These are phyloP conservation scores for Penicillium angulare DNA, from an alignment of 495 filamentous ascomycete species.

Conservation along the genomic window DNA sequence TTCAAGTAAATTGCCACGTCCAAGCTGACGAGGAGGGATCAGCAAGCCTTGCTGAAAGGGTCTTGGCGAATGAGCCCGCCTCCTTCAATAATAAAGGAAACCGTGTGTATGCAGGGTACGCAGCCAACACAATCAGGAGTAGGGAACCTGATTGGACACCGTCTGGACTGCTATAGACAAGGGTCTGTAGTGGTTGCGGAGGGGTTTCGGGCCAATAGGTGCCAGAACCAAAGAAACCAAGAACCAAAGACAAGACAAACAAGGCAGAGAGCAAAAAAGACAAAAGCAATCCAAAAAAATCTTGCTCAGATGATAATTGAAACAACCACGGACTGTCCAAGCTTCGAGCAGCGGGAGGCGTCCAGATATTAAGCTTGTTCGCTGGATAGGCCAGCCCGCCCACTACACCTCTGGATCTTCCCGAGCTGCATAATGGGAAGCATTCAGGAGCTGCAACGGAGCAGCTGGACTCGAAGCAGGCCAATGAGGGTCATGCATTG, in stretches of 20 bases:
- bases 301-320: not conserved
- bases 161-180: constrained; percentile 6
- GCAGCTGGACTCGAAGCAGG: constrained; percentile 2
- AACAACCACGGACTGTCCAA: not conserved
- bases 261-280: constrained; percentile 1
- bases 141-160: constrained; percentile 16
- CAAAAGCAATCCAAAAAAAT: constrained; percentile 1
- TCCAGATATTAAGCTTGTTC: constrained; percentile 26
- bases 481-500: constrained; percentile 19
- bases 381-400: not conserved
- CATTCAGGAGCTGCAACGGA: constrained; percentile 8
- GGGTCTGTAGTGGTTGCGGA: constrained; percentile 11
- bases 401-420: constrained; percentile 1
- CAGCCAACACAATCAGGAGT: constrained; percentile 1
- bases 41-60: constrained; percentile 1
- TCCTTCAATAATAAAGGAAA: constrained; percentile 6
- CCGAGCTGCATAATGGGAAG: constrained; percentile 12
- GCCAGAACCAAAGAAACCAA: not conserved
- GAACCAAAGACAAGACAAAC: constrained; percentile 3
- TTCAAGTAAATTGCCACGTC: constrained; percentile 1
- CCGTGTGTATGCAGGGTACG: constrained; percentile 4
- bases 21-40: constrained; percentile 2
- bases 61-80: not conserved
- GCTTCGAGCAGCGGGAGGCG: constrained; percentile 18
- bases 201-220: constrained; percentile 14